Conservation (phyloP, 495 filamentous ascomycete genomes). For the Amorphotheca resinae region DNA sequence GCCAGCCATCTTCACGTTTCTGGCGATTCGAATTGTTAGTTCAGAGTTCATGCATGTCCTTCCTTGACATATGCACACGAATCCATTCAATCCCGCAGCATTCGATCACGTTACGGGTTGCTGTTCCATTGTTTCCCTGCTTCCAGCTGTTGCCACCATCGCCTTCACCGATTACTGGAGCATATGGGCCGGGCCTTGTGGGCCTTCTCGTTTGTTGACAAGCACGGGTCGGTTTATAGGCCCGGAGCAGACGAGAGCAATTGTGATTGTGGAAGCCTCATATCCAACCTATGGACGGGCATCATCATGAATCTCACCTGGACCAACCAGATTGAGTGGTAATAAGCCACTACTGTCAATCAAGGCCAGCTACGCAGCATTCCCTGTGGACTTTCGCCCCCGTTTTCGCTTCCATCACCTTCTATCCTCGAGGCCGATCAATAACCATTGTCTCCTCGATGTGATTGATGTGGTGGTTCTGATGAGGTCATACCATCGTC, state of each 20-base stretch:
- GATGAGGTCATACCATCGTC: background rate
- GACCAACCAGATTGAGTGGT: conserved; percentile 13
- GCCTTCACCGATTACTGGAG: conserved; percentile 12
- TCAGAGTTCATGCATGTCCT: background rate
- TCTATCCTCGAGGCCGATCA: background rate
- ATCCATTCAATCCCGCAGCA: background rate
- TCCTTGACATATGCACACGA: background rate
- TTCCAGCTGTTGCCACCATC: conserved; percentile 1
- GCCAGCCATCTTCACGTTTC: background rate
- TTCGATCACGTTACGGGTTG: conserved; percentile 18
- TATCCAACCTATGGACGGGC: no score
- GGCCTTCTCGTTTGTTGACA: conserved; percentile 6
- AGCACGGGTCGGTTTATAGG: conserved; percentile 6
- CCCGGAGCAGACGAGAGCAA: background rate
- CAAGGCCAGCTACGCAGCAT: background rate
- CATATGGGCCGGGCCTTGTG: conserved; percentile 4
- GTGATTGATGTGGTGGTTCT: no score
- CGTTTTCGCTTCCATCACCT: background rate
- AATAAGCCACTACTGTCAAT: background rate
- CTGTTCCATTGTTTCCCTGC: conserved; percentile 9
- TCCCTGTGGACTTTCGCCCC: background rate
- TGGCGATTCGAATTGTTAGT: background rate
- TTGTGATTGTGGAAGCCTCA: no score
- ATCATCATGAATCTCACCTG: no score
- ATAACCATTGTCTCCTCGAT: background rate